phyloP scores from a whole-genome alignment of 2,329 filamentous ascomycete genomes.

The Graphium sp. region DNA sequence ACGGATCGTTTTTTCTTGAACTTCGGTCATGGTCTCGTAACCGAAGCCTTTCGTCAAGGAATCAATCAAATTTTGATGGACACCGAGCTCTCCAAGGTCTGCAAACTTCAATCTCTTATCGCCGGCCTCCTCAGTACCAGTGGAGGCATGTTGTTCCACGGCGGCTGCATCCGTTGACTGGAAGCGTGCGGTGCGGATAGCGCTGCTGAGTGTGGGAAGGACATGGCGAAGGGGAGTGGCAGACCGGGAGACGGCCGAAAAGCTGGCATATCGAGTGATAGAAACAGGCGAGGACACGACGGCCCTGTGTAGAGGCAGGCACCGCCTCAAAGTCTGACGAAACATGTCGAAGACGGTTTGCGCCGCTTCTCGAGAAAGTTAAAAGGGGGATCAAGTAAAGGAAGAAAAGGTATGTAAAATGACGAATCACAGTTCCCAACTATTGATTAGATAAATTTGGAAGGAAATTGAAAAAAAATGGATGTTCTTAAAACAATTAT shows the following conservation, averaged over 20 bases:
- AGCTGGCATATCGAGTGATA: no score
- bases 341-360: conserved; percentile 5
- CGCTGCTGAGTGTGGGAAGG: conserved; percentile 3
- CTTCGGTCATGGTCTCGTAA: conserved; percentile 79
- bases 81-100: conserved; percentile 25
- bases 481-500: not conserved
- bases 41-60: conserved; percentile 57
- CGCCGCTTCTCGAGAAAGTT: not conserved
- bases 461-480: not conserved
- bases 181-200: conserved; percentile 6
- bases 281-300: not conserved
- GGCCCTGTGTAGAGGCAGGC: conserved; percentile 6
- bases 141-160: no score
- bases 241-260: no score
- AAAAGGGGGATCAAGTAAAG: not conserved
- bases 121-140: no score
- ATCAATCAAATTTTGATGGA: conserved; percentile 48
- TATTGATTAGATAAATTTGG: not conserved
- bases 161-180: conserved; percentile 5
- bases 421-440: not conserved
- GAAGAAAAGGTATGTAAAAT: not conserved
- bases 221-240: conserved; percentile 2
- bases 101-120: conserved; percentile 21
- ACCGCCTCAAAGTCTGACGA: conserved; percentile 6
- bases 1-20: conserved; percentile 72